phyloP scores from a whole-genome alignment of 768 basidiomycete genomes.

The Lentinus tigrinus region DNA sequence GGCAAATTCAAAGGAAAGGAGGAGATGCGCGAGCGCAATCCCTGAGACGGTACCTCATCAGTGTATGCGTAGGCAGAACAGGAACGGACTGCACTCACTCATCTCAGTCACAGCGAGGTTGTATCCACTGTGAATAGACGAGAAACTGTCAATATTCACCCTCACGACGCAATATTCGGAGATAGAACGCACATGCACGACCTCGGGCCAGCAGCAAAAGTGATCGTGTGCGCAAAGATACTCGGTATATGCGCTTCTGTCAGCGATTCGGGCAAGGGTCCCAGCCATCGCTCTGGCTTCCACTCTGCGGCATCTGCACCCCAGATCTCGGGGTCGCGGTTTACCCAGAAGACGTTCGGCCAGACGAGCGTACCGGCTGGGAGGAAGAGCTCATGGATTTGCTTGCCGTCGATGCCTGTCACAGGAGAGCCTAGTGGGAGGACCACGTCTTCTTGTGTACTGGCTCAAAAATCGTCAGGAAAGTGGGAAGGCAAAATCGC shows the following conservation, averaged over 20 bases:
- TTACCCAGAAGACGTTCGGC: not conserved
- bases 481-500: too few species aligned
- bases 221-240: constrained; percentile 1
- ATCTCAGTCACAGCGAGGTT: constrained; percentile 4
- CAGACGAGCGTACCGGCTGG: constrained; percentile 6
- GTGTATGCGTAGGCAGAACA: not conserved
- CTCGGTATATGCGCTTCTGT: constrained; percentile 1
- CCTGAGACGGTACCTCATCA: not conserved
- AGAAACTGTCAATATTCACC: too few species aligned
- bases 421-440: constrained; percentile 6
- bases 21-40: not conserved
- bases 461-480: too few species aligned
- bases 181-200: constrained; percentile 1
- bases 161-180: not conserved
- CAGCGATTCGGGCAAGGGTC: constrained; percentile 1
- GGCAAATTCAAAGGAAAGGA: not conserved
- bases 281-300: constrained; percentile 14
- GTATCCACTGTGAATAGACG: constrained; percentile 5
- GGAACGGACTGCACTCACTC: not conserved
- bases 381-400: constrained; percentile 2
- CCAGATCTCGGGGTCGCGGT: constrained; percentile 6
- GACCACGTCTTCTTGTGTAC: not conserved
- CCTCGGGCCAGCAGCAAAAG: constrained; percentile 1
- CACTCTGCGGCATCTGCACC: constrained; percentile 6
- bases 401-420: not conserved